A percentile compares a stretch with the other conserved stretches of the same genome.
phyloP scores from a whole-genome alignment of 2,329 filamentous ascomycete genomes.

The Cryphonectria radicalis region DNA sequence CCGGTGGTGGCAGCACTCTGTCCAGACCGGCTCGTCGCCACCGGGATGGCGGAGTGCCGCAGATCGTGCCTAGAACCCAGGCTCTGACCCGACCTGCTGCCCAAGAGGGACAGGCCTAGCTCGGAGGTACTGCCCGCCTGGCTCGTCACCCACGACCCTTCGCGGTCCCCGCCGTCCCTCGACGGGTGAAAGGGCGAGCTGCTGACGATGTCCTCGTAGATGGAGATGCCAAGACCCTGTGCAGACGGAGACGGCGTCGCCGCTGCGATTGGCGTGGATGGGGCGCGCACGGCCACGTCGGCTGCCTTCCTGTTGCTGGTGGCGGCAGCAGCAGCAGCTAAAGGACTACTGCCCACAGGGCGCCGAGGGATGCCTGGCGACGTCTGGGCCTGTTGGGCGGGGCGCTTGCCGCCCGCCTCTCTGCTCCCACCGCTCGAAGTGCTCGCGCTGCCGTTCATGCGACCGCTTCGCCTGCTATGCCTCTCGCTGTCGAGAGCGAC shows the following conservation, averaged over 20 bases:
- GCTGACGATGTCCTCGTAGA: constrained; percentile 41
- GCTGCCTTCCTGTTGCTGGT: not conserved
- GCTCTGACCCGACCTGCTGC: not conserved
- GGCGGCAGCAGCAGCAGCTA: not conserved
- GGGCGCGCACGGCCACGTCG: not conserved
- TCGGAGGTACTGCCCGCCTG: constrained; percentile 1
- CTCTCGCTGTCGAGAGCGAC: constrained; percentile 22
- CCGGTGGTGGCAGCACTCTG: not conserved
- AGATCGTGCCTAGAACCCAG: not conserved
- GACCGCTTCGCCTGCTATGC: constrained; percentile 16
- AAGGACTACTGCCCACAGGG: not conserved
- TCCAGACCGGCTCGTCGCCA: constrained; percentile 3
- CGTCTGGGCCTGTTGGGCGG: not conserved
- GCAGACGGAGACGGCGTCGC: constrained; percentile 16
- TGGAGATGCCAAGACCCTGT: constrained; percentile 36
- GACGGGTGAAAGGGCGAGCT: constrained; percentile 41
- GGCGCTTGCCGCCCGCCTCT: not conserved
- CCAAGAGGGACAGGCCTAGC: not conserved
- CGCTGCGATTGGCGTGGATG: not conserved
- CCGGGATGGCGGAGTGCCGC: not conserved
- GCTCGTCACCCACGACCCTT: constrained; percentile 34
- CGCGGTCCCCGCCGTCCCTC: not conserved
- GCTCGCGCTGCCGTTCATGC: constrained; percentile 18
- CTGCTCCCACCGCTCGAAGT: constrained; percentile 12
- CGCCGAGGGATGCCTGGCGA: constrained; percentile 9